These are phyloP conservation scores for Fusarium decemcellulare DNA, from an alignment of 2,329 filamentous ascomycete genomes.

Conservation along the genomic window DNA sequence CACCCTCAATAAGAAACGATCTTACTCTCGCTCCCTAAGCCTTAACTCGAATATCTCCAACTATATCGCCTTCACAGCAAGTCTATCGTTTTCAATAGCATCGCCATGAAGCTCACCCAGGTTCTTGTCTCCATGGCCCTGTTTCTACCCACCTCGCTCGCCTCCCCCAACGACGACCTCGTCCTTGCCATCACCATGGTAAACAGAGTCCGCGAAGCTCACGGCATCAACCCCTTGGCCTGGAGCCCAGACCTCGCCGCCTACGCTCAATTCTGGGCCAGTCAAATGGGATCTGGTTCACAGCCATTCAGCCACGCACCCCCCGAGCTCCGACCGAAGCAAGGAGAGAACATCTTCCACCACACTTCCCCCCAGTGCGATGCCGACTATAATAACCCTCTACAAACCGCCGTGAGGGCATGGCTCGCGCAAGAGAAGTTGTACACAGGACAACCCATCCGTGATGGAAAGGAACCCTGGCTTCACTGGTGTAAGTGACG, in stretches of 20 bases:
- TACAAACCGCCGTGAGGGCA: slow-evolving; percentile 47
- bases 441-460: slow-evolving; percentile 50
- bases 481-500: slow-evolving; percentile 53
- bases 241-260: slow-evolving; percentile 50
- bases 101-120: slow-evolving; percentile 19
- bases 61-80: not conserved
- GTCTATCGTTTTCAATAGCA: no score
- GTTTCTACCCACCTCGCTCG: slow-evolving; percentile 21
- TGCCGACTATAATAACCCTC: slow-evolving; percentile 46
- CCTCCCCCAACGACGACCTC: slow-evolving; percentile 42
- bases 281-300: slow-evolving; percentile 49
- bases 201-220: slow-evolving; percentile 50
- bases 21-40: not conserved
- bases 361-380: slow-evolving; percentile 50
- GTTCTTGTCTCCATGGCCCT: slow-evolving; percentile 26
- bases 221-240: slow-evolving; percentile 46
- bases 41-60: not conserved
- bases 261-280: slow-evolving; percentile 54
- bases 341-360: slow-evolving; percentile 54
- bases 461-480: slow-evolving; percentile 52
- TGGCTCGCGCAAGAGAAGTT: slow-evolving; percentile 51
- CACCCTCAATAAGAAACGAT: not conserved
- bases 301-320: slow-evolving; percentile 51
- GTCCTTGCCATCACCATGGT: slow-evolving; percentile 46
- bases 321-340: slow-evolving; percentile 48